Conservation (phyloP, 2,329 filamentous ascomycete genomes). For the Aspergillus felis region DNA sequence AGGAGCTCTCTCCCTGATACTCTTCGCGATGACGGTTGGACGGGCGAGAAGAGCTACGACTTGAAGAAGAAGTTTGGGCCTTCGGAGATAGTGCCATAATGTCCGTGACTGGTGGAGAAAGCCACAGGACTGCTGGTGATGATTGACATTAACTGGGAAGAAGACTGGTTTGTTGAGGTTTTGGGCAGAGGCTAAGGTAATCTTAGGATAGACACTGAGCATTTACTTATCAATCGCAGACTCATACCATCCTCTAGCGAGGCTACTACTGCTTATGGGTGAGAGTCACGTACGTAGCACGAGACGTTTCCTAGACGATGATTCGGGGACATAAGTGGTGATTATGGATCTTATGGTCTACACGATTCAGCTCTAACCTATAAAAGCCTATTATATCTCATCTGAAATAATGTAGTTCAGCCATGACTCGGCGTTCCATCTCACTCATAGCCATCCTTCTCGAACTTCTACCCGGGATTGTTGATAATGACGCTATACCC, state of each 20-base stretch:
- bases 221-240: background rate
- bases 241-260: background rate
- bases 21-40: background rate
- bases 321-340: background rate
- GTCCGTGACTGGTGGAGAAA: slow-evolving; percentile 9
- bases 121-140: background rate
- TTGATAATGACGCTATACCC: background rate
- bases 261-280: background rate
- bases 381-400: background rate
- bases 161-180: background rate
- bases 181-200: background rate
- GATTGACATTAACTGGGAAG: background rate
- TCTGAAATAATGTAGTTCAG: background rate
- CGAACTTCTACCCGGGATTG: background rate
- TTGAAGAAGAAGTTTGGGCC: background rate
- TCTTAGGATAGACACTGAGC: background rate
- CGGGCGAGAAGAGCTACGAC: background rate
- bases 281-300: background rate
- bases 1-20: background rate
- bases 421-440: background rate
- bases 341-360: background rate
- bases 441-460: background rate
- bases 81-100: slow-evolving; percentile 12
- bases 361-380: background rate
- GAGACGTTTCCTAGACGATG: background rate